Evolutionary conservation across 2,329 filamentous ascomycete genomes (phyloP), one percentile per base, ranked within the genome.

Genomic region (Sclerotinia trifoliorum): DNA sequence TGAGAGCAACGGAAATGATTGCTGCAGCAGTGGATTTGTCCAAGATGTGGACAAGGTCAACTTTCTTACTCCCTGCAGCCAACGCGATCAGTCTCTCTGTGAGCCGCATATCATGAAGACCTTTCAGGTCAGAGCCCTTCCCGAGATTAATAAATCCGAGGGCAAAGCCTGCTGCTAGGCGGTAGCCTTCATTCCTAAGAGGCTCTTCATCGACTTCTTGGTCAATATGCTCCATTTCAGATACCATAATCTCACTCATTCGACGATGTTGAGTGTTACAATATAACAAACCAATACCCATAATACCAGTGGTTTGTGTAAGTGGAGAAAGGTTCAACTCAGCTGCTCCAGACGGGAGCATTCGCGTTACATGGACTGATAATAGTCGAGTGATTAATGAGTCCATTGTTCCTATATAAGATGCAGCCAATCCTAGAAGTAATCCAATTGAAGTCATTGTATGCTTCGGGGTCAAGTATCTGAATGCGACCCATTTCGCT

Each of bases 231-330:
- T 97, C 93, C 70, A 99, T 95, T 78, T 99, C 95, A 0, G 94
- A 98, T 63, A 99, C 87, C 93, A 99, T 97, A 24, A 98, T 93
- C 78, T 99, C 95, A 77, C 93, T 98, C 95, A 99, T 99, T 49
- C 96, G 89, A 42, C 96, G 91, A 80, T 99, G 96, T 75, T 98
- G 94, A 39, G 94, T 97, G 77, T 94, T 91, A 80, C 91, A 96
- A 79, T 98, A 99, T 1, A 99, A 83, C 52, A 99, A 81, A 0
- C 95, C 95, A 72, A 99, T 97, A 1, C 95, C 95, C 93, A 99
- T 96, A 54, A 99, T 90, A 26, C 94, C 95, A 1, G 94, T 95
- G 0, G 95, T 98, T 78, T 99, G 95, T 0, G 94, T 97, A 24
- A 96, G 84, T 5, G 93, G 91, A 2, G 94, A 97, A 1, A 99